phyloP scores from a whole-genome alignment of 2,329 filamentous ascomycete genomes.

The Teratosphaeria pseudoeucalypti region DNA sequence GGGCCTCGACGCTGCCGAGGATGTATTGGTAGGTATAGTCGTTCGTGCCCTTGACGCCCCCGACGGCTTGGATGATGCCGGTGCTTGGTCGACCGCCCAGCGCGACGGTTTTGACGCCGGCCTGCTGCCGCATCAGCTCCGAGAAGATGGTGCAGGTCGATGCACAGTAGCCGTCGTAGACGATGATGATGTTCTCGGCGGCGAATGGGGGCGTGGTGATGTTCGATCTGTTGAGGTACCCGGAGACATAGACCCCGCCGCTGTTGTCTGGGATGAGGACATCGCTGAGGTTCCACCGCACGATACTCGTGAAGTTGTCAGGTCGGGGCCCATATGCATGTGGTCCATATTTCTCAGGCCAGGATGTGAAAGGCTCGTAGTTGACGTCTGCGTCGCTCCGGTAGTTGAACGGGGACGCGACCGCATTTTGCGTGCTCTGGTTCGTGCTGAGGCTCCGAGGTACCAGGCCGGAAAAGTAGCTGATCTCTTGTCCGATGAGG shows the following conservation, averaged over 20 bases:
- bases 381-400: slow-evolving; percentile 37
- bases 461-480: slow-evolving; percentile 21
- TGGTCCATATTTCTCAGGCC: slow-evolving; percentile 39
- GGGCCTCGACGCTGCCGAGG: slow-evolving; percentile 8
- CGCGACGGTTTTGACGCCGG: slow-evolving; percentile 31
- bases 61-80: slow-evolving; percentile 35
- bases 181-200: slow-evolving; percentile 47
- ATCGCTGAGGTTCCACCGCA: slow-evolving; percentile 42
- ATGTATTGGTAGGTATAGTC: slow-evolving; percentile 16
- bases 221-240: slow-evolving; percentile 39
- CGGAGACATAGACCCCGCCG: slow-evolving; percentile 33
- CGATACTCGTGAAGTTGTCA: slow-evolving; percentile 48
- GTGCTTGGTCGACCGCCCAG: slow-evolving; percentile 33
- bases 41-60: slow-evolving; percentile 36
- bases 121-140: slow-evolving; percentile 37
- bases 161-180: slow-evolving; percentile 36
- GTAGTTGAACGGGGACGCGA: slow-evolving; percentile 37
- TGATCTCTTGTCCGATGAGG: slow-evolving; percentile 33
- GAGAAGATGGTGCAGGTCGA: slow-evolving; percentile 37
- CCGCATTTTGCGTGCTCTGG: slow-evolving; percentile 32
- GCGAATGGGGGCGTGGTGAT: slow-evolving; percentile 43
- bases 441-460: slow-evolving; percentile 24
- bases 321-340: slow-evolving; percentile 30
- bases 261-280: slow-evolving; percentile 29
- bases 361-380: slow-evolving; percentile 38